Evolutionary conservation across 345 rosid genomes (phyloP), one percentile per base, ranked within the genome.

Genomic region (Rhodamnia argentea): DNA sequence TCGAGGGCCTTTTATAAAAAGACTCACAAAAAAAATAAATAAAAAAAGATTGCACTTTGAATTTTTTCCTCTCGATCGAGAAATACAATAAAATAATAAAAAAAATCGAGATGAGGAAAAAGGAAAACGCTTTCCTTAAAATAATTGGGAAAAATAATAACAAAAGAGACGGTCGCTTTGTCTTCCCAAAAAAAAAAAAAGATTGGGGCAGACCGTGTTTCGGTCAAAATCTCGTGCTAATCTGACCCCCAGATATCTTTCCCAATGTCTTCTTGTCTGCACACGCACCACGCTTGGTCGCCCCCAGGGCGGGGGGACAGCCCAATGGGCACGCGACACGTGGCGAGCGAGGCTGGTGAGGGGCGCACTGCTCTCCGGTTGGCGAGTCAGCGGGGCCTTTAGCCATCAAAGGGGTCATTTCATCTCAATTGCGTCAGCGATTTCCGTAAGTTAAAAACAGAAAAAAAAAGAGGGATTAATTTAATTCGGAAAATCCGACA

Each of bases 171-270:
- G 90, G 93, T 89, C 93, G 85, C 90, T 87, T 89, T 91, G 94
- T 92, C 94, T 90, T 87, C 91, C 91, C 83, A 37, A 37, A 37
- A 37, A 37, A 37, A 37, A 37, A 78, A 74, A 52, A 81, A 74
- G 83, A 81, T 20, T 6, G 5, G 26, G 27, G 14, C n/a, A 29
- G 12, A 27, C 52, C 70, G 32, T 40, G 82, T 70, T 47, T 10
- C 84, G 91, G 94, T 92, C 93, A 83, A 92, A 89, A 91, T 82
- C 91, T 84, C 87, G 88, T 74, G 88, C 88, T 56, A 55, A 74
- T 86, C 84, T 89, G 83, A 91, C 87, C 83, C 76, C 70, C 83
- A 32, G 3, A 52, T 44, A 47, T 44, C 37, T 82, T 50, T 87
- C 55, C 84, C 84, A 75, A 83, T 54, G 82, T 87, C 53, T 87